Evolutionary conservation across 192 early-diverging fungal species (phyloP), one percentile per base, ranked within the genome.

Genomic region (Gaertneriomyces semiglobifer): DNA sequence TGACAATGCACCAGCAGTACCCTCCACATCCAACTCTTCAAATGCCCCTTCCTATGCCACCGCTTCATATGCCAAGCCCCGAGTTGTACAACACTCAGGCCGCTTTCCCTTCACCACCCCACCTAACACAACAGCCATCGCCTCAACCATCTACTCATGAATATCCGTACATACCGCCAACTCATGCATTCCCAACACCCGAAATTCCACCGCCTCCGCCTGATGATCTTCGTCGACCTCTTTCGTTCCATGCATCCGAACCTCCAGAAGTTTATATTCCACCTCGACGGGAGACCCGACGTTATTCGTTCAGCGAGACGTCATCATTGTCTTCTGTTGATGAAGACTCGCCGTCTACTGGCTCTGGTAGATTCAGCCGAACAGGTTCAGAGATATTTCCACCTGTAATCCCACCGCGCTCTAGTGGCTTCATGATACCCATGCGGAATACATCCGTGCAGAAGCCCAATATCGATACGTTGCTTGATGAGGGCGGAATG

Each of bases 351-450:
- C 10, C 41, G 5, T 54, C 25, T 33, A 33, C 25, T 0, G 25
- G 25, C 55, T 12, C 14, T 57, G 19, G 18, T 25, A 25, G 18
- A 50, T 50, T 50, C 12, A 14, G 48, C 48, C 18, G 48, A 50
- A 50, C 48, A 2, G 48, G 25, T 33, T 33, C 25, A 33, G 25
- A 33, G 25, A 33, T 33, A 33, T 33, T 33, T 33, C 25, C 25
- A 33, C 68, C 59, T 8, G 16, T 55, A 43, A 71, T 59, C n/a
- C 69, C 62, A 0, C 56, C 69, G 12, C 48, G 61, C 41, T 56
- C 62, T 4, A 51, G 62, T 45, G 69, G 62, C 11, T 64, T 64
- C 60, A 63, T 52, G 53, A 72, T 72, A n/a, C 70, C 63, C n/a
- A 16, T 48, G 39, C 70, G 70, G 7, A 60, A 60, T 40, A 48